Evolutionary conservation across 2,329 filamentous ascomycete species (phyloP).

Genomic region (Claviceps purpurea): DNA sequence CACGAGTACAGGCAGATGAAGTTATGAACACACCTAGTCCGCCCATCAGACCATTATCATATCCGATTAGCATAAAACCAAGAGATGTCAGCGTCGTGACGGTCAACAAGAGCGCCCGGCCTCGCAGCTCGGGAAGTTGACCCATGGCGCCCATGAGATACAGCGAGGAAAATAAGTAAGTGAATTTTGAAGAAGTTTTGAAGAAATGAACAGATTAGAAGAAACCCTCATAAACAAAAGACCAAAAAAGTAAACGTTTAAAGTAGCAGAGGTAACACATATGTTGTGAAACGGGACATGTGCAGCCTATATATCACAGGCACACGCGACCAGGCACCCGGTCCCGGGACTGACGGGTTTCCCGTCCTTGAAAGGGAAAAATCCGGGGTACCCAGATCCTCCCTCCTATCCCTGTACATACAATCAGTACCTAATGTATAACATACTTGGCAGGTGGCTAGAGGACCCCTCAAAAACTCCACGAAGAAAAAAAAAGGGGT

Average conservation of each 20-base stretch:
- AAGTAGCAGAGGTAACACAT: too few species aligned
- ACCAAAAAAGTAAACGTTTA: background rate
- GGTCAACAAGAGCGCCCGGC: slow-evolving; percentile 25
- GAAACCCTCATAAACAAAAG: too few species aligned
- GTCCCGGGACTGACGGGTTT: too few species aligned
- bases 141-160: background rate
- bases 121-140: slow-evolving; percentile 8
- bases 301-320: too few species aligned
- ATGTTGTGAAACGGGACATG: too few species aligned
- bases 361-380: background rate
- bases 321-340: too few species aligned
- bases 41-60: slow-evolving; percentile 32
- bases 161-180: too few species aligned
- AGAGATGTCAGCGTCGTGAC: slow-evolving; percentile 31
- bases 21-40: slow-evolving; percentile 15
- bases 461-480: too few species aligned
- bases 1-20: background rate
- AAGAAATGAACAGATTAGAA: too few species aligned
- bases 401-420: background rate
- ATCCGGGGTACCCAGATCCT: background rate
- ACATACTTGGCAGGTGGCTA: background rate
- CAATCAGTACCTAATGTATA: background rate
- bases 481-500: too few species aligned
- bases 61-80: slow-evolving; percentile 35
- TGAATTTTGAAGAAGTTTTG: too few species aligned